Percentiles rank a stretch among this genome's conserved stretches.
Conservation (phyloP, 1,139 yeast species). For the Saccharomyces hybrid region DNA sequence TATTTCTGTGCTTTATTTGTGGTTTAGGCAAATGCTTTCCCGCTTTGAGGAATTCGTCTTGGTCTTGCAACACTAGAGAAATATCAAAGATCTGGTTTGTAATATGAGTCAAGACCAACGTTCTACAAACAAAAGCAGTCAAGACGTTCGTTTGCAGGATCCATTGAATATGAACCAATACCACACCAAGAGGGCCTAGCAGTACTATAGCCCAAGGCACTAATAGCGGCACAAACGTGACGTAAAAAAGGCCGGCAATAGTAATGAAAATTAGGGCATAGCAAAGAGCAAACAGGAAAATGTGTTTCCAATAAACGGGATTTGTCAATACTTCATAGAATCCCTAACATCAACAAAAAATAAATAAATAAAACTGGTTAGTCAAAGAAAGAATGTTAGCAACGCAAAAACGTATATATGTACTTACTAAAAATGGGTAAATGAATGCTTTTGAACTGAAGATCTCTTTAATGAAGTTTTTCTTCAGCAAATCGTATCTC, state of each 20-base stretch:
- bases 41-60: slow-evolving; percentile 13
- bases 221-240: slow-evolving; percentile 21
- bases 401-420: neutral
- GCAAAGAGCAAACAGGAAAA: slow-evolving; percentile 18
- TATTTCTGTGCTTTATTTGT: slow-evolving; percentile 11
- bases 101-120: slow-evolving; percentile 19
- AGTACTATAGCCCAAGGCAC: slow-evolving; percentile 17
- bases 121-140: slow-evolving; percentile 19
- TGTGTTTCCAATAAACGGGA: slow-evolving; percentile 23
- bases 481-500: slow-evolving; percentile 6
- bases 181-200: slow-evolving; percentile 26
- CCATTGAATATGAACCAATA: slow-evolving; percentile 25
- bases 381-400: slow-evolving; percentile 6
- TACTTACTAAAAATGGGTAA: slow-evolving; percentile 25
- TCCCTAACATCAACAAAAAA: slow-evolving; percentile 30
- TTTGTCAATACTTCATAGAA: slow-evolving; percentile 18
- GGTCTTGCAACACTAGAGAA: slow-evolving; percentile 19
- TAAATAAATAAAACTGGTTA: slow-evolving; percentile 23
- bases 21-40: slow-evolving; percentile 10
- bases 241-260: slow-evolving; percentile 19
- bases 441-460: slow-evolving; percentile 20
- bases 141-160: slow-evolving; percentile 22
- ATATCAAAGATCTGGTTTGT: slow-evolving; percentile 24
- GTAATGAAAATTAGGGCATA: slow-evolving; percentile 18
- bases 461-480: slow-evolving; percentile 15